Base-by-base conservation (phyloP, 495 filamentous ascomycete species). In the Chaetomidium leptoderma region DNA sequence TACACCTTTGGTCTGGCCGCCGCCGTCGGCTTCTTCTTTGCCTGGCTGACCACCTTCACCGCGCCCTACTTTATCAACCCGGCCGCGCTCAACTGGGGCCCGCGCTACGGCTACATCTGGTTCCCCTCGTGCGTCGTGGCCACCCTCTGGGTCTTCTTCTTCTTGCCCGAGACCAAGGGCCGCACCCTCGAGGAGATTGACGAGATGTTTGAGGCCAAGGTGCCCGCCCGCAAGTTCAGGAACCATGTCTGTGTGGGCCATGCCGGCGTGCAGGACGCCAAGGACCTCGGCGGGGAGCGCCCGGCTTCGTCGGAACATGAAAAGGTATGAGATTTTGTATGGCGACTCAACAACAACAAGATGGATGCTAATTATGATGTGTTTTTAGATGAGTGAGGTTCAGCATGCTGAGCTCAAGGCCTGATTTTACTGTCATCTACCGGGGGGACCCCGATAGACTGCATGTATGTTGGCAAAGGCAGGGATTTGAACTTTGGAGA, bases 1-100 rank as follows among this genome's bases (percentile, higher is more conserved):
- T 81, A 83, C 64, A 83, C 81, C 0, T 83, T 83, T 47, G 81
- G 82, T 45, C 58, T 83, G 27, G 80, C 81, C 1, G 75, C 80
- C 0, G 74, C 78, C 6, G 62, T 81, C 2, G 79, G 78, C 6
- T 83, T 82, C 63, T 69, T 81, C 46, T 73, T 73, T 29, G 78
- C 78, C 32, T 82, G 82, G 82, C 68, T 84, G 36, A 76, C 76
- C 4, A 82, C 80, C 9, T 84, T 84, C 57, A 83, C 81, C 0
- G 79, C 80, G 5, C 77, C 83, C 24, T 83, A 84, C 63, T 84
- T 86, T 60, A 84, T 86, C 66, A 85, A 84, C 61, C 81, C 82
- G 1, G 67, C 68, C 29, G 67, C 74, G 14, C 61, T 85, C 23
- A 76, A 79, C 60, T 86, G 81, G 81, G 81, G 81, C 4, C 78